These are phyloP conservation scores for Tilletia caries DNA, from an alignment of 1,284 basidiomycete genomes.

Conservation along the genomic window DNA sequence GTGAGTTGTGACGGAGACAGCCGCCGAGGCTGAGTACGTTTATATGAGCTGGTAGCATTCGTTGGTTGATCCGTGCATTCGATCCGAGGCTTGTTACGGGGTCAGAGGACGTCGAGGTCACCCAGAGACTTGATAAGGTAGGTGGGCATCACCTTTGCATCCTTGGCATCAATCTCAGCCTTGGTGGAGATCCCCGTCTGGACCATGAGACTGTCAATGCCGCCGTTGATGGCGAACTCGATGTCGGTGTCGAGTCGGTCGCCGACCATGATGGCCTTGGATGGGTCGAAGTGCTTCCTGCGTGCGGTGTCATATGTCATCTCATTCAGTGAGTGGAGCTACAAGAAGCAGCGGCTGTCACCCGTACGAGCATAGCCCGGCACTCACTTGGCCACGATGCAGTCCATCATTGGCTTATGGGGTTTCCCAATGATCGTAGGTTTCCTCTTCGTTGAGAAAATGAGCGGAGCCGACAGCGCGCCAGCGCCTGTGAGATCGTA, in stretches of 20 bases:
- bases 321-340: background rate
- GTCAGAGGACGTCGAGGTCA: conserved; percentile 34
- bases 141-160: conserved; percentile 45
- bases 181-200: conserved; percentile 67
- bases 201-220: conserved; percentile 81
- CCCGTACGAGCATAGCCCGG: background rate
- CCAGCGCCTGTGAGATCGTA: conserved; percentile 60
- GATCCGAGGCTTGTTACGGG: background rate
- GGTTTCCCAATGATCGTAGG: conserved; percentile 89
- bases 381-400: conserved; percentile 84
- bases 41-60: background rate
- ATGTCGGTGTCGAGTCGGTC: conserved; percentile 94
- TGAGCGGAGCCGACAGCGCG: conserved; percentile 74
- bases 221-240: conserved; percentile 80
- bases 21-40: too few species aligned
- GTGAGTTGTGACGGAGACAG: too few species aligned
- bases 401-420: conserved; percentile 84
- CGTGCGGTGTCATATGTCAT: background rate
- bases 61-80: background rate
- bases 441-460: conserved; percentile 65
- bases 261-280: conserved; percentile 86
- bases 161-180: conserved; percentile 60
- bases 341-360: conserved; percentile 5
- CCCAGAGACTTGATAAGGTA: conserved; percentile 46
- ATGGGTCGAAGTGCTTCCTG: conserved; percentile 79